Conservation (phyloP, 208 protist species). For the Balamuthia mandrillaris region DNA sequence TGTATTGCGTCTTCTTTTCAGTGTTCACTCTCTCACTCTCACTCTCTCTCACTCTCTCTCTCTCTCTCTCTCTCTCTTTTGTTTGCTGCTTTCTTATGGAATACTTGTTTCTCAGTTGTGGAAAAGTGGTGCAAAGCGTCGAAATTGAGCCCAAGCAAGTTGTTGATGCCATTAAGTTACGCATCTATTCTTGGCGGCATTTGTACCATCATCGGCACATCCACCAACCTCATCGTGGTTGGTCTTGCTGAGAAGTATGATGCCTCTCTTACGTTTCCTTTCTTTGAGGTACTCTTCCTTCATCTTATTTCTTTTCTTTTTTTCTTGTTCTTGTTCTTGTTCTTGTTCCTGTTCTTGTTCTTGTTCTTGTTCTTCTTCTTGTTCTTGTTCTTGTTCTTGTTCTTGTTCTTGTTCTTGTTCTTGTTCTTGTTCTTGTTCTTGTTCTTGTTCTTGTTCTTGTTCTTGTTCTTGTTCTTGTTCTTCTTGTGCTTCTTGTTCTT, state of each 20-base stretch:
- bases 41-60: no score
- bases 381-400: background rate
- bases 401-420: background rate
- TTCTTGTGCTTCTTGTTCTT: background rate
- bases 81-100: no score
- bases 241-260: background rate
- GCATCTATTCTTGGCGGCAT: slow-evolving; percentile 33
- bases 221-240: slow-evolving; percentile 41
- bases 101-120: no score
- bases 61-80: no score
- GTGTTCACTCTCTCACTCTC: no score
- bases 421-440: no score
- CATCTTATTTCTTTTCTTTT: no score
- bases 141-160: background rate
- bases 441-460: no score
- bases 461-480: no score
- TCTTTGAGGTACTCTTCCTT: slow-evolving; percentile 10
- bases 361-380: background rate
- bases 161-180: slow-evolving; percentile 39
- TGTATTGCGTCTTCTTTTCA: no score
- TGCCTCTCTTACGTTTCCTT: background rate
- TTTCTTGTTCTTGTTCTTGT: no score
- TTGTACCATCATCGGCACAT: slow-evolving; percentile 42
- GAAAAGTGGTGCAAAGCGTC: slow-evolving; percentile 14
- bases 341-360: no score